phyloP scores from a whole-genome alignment of 768 basidiomycete species.

The Coprinellus aureogranulatus region DNA sequence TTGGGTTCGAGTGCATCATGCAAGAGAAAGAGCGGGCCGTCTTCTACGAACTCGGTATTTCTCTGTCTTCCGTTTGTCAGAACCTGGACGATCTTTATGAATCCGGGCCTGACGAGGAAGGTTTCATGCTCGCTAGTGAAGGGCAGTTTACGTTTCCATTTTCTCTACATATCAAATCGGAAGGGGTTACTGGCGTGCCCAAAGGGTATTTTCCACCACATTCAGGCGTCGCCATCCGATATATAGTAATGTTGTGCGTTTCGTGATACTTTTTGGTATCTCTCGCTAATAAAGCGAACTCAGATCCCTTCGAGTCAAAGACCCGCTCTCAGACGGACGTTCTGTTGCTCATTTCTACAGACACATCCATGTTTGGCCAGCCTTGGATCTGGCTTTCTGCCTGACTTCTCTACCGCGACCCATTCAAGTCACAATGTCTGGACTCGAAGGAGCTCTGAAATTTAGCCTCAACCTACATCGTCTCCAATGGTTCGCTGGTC shows the following conservation, averaged over 20 bases:
- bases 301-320: conserved; percentile 76
- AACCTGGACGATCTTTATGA: conserved; percentile 41
- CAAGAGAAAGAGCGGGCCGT: conserved; percentile 58
- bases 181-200: conserved; percentile 47
- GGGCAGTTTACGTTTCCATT: conserved; percentile 76
- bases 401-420: conserved; percentile 62
- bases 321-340: conserved; percentile 49
- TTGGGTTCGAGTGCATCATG: conserved; percentile 79
- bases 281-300: conserved; percentile 4
- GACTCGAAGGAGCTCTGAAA: conserved; percentile 55
- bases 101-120: conserved; percentile 53
- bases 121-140: conserved; percentile 58
- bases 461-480: conserved; percentile 70
- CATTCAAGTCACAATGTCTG: conserved; percentile 54
- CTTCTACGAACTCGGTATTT: conserved; percentile 75
- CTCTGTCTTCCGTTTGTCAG: conserved; percentile 49
- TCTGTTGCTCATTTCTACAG: conserved; percentile 92
- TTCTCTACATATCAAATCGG: conserved; percentile 60
- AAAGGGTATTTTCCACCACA: conserved; percentile 58
- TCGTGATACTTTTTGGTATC: neutral
- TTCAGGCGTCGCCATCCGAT: conserved; percentile 65
- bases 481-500: conserved; percentile 78
- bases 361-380: conserved; percentile 76
- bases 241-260: conserved; percentile 78
- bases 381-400: conserved; percentile 56